Evolutionary conservation across 202 grass and related monocot genomes (phyloP), one percentile per base, ranked within the genome.

Genomic region (Zoysia matrella): DNA sequence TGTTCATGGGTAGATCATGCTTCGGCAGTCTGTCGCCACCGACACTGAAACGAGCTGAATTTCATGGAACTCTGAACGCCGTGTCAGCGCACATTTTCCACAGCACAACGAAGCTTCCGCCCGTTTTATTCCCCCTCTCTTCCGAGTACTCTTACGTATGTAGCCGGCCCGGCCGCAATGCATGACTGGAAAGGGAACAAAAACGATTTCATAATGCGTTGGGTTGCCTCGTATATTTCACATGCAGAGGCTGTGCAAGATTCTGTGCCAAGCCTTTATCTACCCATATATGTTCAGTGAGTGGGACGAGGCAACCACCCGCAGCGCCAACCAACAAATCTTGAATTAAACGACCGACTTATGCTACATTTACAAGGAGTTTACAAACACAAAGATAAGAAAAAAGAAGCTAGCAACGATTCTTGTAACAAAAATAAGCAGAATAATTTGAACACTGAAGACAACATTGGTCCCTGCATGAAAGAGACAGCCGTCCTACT

Each of bases 401-500:
- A 48, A 10, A 5, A 1, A 2, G 18, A 62, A 41, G 53, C 53
- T 71, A 54, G 39, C 47, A 46, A 55, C 49, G n/a, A 55, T 41
- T 71, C 13, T 54, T 65, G 55, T 50, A 7, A 18, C 4, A 14
- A 16, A 73, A 56, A 30, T 30, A 30, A 30, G 22, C 22, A 30
- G 22, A 30, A 30, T 30, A 60, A 43, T 57, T 57, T 8, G 22
- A 73, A 75, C 11, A 12, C 48, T 71, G 58, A 52, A 75, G 50
- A 64, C 64, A 60, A 67, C 52, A 30, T 30, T 60, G 78, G 65
- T 79, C 78, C 69, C 74, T 56, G 79, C 11, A 77, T 16, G 86
- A 94, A 81, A 91, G 86, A 40, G 88, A 91, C 83, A 79, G 71
- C 41, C 83, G 71, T 79, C 76, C 75, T 57, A 89, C 83, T 54